Percentiles rank a stretch among this genome's conserved stretches.
Conservation (phyloP, 2,329 filamentous ascomycete species). For the Alternaria panax region DNA sequence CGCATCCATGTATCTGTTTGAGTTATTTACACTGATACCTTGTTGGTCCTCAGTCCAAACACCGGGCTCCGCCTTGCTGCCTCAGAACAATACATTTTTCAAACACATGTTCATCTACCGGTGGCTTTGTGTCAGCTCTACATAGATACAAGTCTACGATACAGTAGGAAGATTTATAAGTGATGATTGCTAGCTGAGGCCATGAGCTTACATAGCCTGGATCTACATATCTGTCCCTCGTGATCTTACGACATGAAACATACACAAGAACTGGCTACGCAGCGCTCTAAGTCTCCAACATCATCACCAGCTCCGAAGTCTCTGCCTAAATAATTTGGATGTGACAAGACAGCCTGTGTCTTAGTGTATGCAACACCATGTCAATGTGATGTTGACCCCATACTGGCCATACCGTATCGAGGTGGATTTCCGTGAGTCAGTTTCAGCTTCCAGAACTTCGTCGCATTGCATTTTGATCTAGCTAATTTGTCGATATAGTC, state of each 20-base stretch:
- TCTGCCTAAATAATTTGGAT: background rate
- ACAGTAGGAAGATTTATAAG: background rate
- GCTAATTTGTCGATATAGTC: background rate
- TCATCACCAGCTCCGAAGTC: too few relatives aligned
- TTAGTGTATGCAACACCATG: background rate
- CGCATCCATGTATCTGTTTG: conserved; percentile 1
- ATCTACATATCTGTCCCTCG: background rate
- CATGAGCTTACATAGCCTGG: background rate
- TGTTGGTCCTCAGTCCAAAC: conserved; percentile 1
- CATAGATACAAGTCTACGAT: background rate
- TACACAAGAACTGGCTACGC: background rate
- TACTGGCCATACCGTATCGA: background rate
- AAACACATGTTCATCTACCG: background rate
- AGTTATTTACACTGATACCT: conserved; percentile 1
- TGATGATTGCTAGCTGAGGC: background rate
- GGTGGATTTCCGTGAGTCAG: background rate
- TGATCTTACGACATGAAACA: background rate
- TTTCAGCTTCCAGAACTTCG: conserved; percentile 3
- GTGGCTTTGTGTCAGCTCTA: background rate
- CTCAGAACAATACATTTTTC: conserved; percentile 3
- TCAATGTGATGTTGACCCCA: background rate
- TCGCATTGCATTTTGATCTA: background rate
- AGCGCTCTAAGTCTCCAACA: background rate
- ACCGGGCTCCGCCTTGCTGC: background rate
- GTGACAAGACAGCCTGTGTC: background rate